Conservation (phyloP, 768 basidiomycete genomes). For the Leccinum truebloodii region DNA sequence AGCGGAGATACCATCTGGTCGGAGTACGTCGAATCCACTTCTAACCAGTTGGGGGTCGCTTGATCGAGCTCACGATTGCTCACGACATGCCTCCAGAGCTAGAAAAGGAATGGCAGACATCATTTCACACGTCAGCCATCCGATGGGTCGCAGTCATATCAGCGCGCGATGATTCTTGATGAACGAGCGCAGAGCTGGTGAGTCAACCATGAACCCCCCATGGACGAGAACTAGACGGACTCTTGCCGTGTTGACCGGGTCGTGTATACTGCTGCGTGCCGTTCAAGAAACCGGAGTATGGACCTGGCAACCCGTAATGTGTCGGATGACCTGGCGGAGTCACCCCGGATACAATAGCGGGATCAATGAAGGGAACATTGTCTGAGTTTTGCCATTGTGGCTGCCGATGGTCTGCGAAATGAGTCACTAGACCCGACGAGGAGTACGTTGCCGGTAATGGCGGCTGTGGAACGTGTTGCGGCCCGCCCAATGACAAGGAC, state of each 20-base stretch:
- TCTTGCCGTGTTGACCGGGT: slow-evolving; percentile 24
- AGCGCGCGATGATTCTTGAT: not conserved
- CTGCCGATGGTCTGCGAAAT: slow-evolving; percentile 12
- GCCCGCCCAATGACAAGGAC: slow-evolving; percentile 14
- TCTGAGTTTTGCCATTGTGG: slow-evolving; percentile 16
- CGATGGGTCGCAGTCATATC: slow-evolving; percentile 1
- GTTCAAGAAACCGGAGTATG: slow-evolving; percentile 17
- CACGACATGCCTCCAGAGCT: slow-evolving; percentile 1
- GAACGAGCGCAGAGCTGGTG: not conserved
- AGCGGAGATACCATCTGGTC: slow-evolving; percentile 5
- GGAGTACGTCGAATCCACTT: not conserved
- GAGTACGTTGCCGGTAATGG: slow-evolving; percentile 13
- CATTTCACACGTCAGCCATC: slow-evolving; percentile 12
- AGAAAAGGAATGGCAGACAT: slow-evolving; percentile 7
- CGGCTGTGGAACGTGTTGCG: slow-evolving; percentile 21
- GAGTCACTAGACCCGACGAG: slow-evolving; percentile 10
- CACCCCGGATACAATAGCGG: slow-evolving; percentile 24
- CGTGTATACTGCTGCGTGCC: slow-evolving; percentile 17
- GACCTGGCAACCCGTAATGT: too few relatives aligned
- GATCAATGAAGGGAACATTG: slow-evolving; percentile 18
- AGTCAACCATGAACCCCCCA: slow-evolving; percentile 30
- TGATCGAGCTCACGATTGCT: slow-evolving; percentile 3
- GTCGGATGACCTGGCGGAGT: too few relatives aligned
- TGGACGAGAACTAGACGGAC: slow-evolving; percentile 18
- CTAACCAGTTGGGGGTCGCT: not conserved